Percentiles rank a stretch among this genome's conserved stretches.
Evolutionary conservation across 2,329 filamentous ascomycete species (phyloP).

Genomic region (Cladophialophora yegresii): DNA sequence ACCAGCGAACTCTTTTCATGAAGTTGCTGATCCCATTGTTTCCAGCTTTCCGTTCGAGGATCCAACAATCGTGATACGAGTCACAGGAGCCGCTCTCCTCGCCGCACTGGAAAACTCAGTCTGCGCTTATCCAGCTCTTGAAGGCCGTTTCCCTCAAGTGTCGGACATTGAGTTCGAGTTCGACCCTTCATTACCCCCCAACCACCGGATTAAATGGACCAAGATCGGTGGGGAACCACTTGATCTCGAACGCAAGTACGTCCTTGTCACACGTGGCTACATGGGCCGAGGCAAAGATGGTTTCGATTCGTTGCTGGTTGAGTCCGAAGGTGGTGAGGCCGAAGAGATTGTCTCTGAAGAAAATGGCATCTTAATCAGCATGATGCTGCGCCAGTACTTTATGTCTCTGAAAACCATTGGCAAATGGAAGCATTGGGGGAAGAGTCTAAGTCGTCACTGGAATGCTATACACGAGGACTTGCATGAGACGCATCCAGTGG

Average conservation of each 20-base stretch:
- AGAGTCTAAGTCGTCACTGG: constrained; percentile 67
- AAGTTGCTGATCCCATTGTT: background rate
- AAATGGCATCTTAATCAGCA: constrained; percentile 81
- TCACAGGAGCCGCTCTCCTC: constrained; percentile 70
- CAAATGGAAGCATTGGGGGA: constrained; percentile 72
- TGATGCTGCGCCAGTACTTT: constrained; percentile 87
- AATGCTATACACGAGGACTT: constrained; percentile 63
- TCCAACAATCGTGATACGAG: constrained; percentile 74
- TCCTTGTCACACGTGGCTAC: constrained; percentile 78
- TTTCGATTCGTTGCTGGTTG: constrained; percentile 72
- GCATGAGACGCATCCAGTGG: constrained; percentile 44
- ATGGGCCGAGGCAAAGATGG: constrained; percentile 89
- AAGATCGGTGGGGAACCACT: constrained; percentile 64
- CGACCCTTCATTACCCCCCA: constrained; percentile 62
- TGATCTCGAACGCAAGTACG: constrained; percentile 66
- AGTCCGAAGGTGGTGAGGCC: constrained; percentile 72
- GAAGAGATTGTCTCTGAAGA: constrained; percentile 83
- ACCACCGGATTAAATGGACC: constrained; percentile 64
- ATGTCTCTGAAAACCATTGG: constrained; percentile 80
- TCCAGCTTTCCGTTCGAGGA: constrained; percentile 80
- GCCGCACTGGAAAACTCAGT: constrained; percentile 85
- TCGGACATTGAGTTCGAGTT: constrained; percentile 78
- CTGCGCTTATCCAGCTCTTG: constrained; percentile 75
- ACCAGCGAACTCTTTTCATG: background rate
- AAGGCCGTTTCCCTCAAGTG: constrained; percentile 83